phyloP scores from a whole-genome alignment of 306 rosid genomes.

The Rosa lucieae region DNA sequence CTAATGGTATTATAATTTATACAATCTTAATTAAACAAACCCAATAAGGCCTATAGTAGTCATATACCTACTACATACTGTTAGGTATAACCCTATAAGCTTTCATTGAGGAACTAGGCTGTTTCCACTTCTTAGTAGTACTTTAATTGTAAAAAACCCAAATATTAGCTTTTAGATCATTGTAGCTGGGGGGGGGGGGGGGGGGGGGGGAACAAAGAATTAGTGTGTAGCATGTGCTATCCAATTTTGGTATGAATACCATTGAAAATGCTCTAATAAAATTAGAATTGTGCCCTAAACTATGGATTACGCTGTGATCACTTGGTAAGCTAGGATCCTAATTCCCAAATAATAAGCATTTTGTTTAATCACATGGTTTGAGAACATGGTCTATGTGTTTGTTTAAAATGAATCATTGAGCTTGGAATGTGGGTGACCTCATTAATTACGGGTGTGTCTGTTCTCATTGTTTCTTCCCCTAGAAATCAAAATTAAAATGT shows the following conservation, averaged over 20 bases:
- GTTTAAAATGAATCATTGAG: constrained; percentile 4
- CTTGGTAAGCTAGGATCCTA: constrained; percentile 2
- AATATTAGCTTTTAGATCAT: not conserved
- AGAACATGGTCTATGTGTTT: constrained; percentile 9
- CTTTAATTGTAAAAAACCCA: not conserved
- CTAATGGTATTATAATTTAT: not conserved
- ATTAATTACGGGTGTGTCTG: not conserved
- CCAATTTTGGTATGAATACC: not conserved
- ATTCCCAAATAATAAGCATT: constrained; percentile 9
- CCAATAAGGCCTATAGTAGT: not conserved
- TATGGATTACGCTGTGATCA: constrained; percentile 14
- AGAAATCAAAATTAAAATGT: not conserved
- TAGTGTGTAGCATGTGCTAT: constrained; percentile 17
- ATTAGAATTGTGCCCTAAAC: constrained; percentile 8
- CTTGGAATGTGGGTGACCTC: constrained; percentile 21
- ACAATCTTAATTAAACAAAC: not conserved
- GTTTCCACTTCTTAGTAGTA: not conserved
- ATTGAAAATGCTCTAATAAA: not conserved
- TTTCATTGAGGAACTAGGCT: not conserved
- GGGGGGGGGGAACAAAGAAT: not conserved
- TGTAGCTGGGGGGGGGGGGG: not conserved
- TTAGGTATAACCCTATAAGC: not conserved
- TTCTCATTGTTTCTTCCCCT: not conserved
- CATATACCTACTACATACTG: not conserved
- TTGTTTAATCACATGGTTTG: constrained; percentile 17